A percentile compares a stretch with the other conserved stretches of the same genome.
phyloP scores from a whole-genome alignment of 805 yeast species.

The Candida chilensis region DNA sequence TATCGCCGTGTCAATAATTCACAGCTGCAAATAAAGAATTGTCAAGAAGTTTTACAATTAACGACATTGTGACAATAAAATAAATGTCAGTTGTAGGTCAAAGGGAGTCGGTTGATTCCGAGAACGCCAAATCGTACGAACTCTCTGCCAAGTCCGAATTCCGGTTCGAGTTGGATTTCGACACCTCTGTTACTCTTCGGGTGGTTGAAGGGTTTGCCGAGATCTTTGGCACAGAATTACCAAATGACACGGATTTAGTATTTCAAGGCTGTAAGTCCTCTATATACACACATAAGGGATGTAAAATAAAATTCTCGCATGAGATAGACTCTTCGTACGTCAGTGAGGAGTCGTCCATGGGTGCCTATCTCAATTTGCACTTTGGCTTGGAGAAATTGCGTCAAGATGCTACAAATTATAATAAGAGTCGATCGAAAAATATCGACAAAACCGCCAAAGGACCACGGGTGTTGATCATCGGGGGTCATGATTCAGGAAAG shows the following conservation, averaged over 20 bases:
- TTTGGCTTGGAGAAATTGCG: conserved; percentile 58
- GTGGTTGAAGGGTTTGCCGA: conserved; percentile 71
- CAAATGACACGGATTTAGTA: conserved; percentile 53
- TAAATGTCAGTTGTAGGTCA: no score
- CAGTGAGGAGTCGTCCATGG: conserved; percentile 65
- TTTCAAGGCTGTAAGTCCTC: conserved; percentile 49
- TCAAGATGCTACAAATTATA: conserved; percentile 17
- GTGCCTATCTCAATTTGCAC: conserved; percentile 58
- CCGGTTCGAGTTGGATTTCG: conserved; percentile 32
- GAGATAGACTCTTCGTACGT: conserved; percentile 46
- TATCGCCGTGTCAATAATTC: no score
- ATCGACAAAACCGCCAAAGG: conserved; percentile 14
- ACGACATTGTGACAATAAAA: no score
- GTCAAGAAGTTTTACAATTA: no score
- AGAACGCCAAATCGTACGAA: no score
- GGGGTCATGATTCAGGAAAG: conserved; percentile 70
- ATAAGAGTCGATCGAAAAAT: conserved; percentile 15
- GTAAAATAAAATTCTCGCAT: conserved; percentile 44
- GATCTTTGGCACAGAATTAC: conserved; percentile 87
- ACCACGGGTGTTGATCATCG: conserved; percentile 65
- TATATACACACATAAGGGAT: conserved; percentile 57
- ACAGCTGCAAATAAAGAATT: no score
- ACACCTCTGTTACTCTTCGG: conserved; percentile 19
- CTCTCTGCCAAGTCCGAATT: conserved; percentile 16
- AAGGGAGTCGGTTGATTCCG: no score